These are phyloP conservation scores for Rhazya stricta DNA, from an alignment of 257 asterid species.

Conservation along the genomic window DNA sequence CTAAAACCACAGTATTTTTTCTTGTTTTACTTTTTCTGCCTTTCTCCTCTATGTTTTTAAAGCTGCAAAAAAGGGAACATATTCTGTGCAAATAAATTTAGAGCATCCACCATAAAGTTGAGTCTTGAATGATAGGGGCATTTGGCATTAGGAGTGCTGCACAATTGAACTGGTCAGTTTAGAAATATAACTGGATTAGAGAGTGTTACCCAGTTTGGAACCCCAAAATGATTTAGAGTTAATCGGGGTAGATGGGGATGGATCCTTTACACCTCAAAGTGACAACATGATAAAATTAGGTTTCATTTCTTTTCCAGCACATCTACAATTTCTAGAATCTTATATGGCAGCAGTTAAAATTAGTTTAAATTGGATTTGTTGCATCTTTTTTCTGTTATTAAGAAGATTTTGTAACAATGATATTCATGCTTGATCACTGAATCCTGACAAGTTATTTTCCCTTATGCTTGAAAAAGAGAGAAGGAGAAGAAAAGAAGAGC, in stretches of 20 bases:
- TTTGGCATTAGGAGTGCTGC: not conserved
- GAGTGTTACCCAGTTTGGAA: not conserved
- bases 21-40: no score
- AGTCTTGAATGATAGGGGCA: not conserved
- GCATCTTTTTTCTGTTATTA: not conserved
- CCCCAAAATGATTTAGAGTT: not conserved
- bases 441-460: not conserved
- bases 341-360: not conserved
- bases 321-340: not conserved
- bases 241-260: not conserved
- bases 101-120: not conserved
- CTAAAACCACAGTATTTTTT: not conserved
- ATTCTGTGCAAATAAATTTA: not conserved
- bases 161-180: not conserved
- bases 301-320: not conserved
- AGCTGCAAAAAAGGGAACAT: not conserved
- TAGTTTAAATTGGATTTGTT: not conserved
- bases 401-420: conserved; percentile 1
- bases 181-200: not conserved
- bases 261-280: not conserved
- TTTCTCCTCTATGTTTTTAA: not conserved
- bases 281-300: not conserved
- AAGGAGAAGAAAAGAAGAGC: not conserved
- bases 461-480: not conserved
- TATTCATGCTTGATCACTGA: not conserved